Evolutionary conservation across 2,329 filamentous ascomycete species (phyloP).

Genomic region (Calonectria pseudoturangicola): DNA sequence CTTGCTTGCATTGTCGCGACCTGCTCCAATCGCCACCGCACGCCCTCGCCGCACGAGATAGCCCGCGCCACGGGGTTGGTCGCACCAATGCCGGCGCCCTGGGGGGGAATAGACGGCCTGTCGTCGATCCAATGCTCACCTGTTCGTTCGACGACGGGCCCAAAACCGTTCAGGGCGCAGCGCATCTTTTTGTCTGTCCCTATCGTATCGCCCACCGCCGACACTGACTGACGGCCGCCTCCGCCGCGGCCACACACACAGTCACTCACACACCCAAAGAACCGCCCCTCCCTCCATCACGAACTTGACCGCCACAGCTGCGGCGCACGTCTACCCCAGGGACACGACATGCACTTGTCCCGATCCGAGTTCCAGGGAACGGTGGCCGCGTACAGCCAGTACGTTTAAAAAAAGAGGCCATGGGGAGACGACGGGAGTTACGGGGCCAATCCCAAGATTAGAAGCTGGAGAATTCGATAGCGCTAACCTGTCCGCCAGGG

Average conservation of each 20-base stretch:
- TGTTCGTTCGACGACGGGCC: conserved; percentile 22
- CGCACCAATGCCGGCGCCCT: conserved; percentile 10
- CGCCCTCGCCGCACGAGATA: conserved; percentile 25
- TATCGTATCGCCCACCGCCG: conserved; percentile 28
- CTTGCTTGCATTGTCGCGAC: conserved; percentile 32
- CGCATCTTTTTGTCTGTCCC: not conserved
- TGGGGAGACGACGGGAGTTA: conserved; percentile 2
- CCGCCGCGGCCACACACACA: conserved; percentile 2
- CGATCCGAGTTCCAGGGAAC: conserved; percentile 29
- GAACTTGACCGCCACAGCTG: conserved; percentile 35
- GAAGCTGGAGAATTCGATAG: conserved; percentile 37
- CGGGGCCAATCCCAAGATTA: conserved; percentile 32
- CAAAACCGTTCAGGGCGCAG: conserved; percentile 12
- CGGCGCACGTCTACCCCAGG: not conserved
- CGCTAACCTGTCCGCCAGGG: conserved; percentile 30
- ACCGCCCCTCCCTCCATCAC: conserved; percentile 8
- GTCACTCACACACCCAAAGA: not conserved
- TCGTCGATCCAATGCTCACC: conserved; percentile 15
- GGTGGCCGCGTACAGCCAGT: not conserved
- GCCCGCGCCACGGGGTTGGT: conserved; percentile 33
- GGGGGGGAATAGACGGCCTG: not conserved
- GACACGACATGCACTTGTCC: conserved; percentile 9
- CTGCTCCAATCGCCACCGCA: conserved; percentile 39
- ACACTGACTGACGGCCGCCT: conserved; percentile 22
- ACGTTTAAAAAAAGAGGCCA: not conserved